Evolutionary conservation across 768 basidiomycete genomes (phyloP), one percentile per base, ranked within the genome.

Genomic region (Rhizopogon vulgaris): DNA sequence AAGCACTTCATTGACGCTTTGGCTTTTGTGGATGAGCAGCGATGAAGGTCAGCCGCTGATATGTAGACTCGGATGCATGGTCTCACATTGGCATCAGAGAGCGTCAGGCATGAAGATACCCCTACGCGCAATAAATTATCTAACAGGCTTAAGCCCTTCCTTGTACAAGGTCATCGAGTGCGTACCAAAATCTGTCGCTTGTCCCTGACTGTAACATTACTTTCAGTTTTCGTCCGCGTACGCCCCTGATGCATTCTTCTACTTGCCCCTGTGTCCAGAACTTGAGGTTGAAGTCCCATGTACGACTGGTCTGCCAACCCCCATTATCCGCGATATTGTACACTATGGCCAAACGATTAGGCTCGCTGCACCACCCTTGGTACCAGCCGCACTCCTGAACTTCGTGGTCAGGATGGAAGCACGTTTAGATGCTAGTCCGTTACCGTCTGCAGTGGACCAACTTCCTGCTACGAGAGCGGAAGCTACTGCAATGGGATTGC

Each of bases 1-100:
- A 37, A 58, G 67, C 15, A 68, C 69, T 32, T 70, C 77, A 11
- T 60, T 79, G 17, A 63, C 69, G 8, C 37, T 73, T 4, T 79
- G 76, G 76, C 56, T 79, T 15, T 59, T 76, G 28, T 79, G 78
- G 78, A 69, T 77, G 73, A 69, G 70, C 8, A 67, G 58, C 42
- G 70, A 59, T 48, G 65, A 63, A 65, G 71, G 78, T 68, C 53
- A 58, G 71, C 49, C 36, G 45, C 49, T 43, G 49, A 27, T 49
- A 10, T 32, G 9, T 40, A 41, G 52, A 38, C 30, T 14, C 17
- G 38, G 36, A 25, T 36, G 52, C 42, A 7, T 48, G 36, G 54
- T 55, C 52, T 58, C 39, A 69, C 38, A 48, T 34, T 37, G 17
- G 14, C 53, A 17, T 27, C 51, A 77, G 77, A 65, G 49, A 59